phyloP scores from a whole-genome alignment of 164 flowering plant species.

The Nymphaea colorata region DNA sequence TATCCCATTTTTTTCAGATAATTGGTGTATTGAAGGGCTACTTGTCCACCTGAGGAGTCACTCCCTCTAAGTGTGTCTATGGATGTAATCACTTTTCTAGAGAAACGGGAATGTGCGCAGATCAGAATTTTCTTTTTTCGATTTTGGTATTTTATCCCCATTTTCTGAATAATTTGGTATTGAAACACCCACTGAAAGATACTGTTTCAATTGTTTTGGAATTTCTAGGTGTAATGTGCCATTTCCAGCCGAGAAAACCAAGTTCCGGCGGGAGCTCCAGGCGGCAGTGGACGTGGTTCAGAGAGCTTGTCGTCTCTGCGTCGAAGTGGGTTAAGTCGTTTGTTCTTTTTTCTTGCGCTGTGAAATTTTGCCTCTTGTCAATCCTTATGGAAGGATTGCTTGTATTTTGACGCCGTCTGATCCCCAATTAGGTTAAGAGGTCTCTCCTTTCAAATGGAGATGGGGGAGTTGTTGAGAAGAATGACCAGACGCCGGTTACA shows the following conservation, averaged over 20 bases:
- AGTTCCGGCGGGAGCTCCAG: constrained; percentile 63
- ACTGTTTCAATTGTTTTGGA: no score
- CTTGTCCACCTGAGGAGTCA: no score
- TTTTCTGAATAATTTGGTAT: no score
- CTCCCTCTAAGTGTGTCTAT: no score
- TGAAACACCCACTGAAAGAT: no score
- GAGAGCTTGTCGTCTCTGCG: constrained; percentile 77
- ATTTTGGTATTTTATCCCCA: no score
- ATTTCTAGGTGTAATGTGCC: constrained; percentile 45
- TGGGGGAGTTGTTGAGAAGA: constrained; percentile 56
- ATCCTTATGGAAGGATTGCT: neutral
- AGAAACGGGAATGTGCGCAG: no score
- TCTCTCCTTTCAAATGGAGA: constrained; percentile 39
- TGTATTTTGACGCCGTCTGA: neutral
- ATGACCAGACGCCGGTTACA: constrained; percentile 76
- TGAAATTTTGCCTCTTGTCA: neutral
- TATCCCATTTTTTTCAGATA: no score
- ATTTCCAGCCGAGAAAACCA: constrained; percentile 36
- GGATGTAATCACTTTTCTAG: no score
- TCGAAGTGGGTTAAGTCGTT: constrained; percentile 36
- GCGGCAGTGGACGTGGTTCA: constrained; percentile 74
- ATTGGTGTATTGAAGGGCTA: no score
- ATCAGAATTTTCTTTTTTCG: no score
- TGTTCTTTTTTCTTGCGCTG: neutral
- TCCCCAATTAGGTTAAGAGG: constrained; percentile 40